Evolutionary conservation across 371 early-diverging fungal genomes (phyloP), one percentile per base, ranked within the genome.

Genomic region (Fennellomyces sp.): DNA sequence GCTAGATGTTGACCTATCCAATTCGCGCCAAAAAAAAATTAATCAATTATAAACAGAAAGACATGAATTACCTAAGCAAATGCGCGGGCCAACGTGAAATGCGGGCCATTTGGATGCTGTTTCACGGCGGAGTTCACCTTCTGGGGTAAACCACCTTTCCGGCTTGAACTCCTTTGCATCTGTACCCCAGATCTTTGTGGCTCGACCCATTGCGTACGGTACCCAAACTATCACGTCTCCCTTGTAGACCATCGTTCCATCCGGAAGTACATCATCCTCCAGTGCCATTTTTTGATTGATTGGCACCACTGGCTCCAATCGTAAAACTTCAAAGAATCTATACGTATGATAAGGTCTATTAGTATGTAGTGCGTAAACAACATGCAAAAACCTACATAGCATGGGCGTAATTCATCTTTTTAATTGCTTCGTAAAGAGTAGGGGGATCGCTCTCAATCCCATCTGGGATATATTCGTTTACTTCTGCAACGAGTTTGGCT

Each of bases 291-390:
- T 92, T 26, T 75, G 63, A 38, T 89, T 86, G n/a, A 60, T 58
- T 11, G 94, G 93, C 2, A 93, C 91, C 4, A 85, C 78, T 2
- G 92, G 90, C 64, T 90, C 80, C 5, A 88, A 76, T 11, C 92
- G 79, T n/a, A 93, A 65, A 2, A 86, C 76, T 68, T 93, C 94
- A 47, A 75, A 75, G 55, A 81, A 70, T 68, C 75, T 73, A 56
- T 21, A 6, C 19, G 0, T 68, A 68, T 23, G n/a, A n/a, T n/a
- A n/a, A n/a, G n/a, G n/a, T n/a, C n/a, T n/a, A n/a, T n/a, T n/a
- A n/a, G n/a, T n/a, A n/a, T n/a, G n/a, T n/a, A n/a, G n/a, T n/a
- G n/a, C n/a, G n/a, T n/a, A n/a, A 38, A 66, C 4, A 25, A 23
- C 13, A 2, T 53, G 60, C 48, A 2, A 47, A 56, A 42, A 61